Evolutionary conservation across 345 rosid genomes (phyloP), one percentile per base, ranked within the genome.

Genomic region (Populus nigra): DNA sequence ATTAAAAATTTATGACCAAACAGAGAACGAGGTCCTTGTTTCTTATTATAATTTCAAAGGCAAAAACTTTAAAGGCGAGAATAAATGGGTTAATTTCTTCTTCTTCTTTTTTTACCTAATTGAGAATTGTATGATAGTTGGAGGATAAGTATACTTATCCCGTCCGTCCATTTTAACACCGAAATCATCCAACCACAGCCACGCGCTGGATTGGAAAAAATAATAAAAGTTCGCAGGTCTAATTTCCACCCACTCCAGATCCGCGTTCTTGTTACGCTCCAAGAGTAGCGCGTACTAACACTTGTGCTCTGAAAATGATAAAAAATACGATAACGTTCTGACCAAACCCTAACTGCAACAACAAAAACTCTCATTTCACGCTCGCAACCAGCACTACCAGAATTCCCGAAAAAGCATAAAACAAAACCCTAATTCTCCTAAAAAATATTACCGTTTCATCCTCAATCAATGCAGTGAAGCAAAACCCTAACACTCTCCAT

Each of bases 331-430:
- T 11, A 63, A 25, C 20, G 36, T 7, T 18, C 31, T 25, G 35
- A 16, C 77, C 75, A 47, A 71, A 62, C 80, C 76, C 76, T 63
- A 71, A 71, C 76, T 9, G 39, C 31, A 63, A 71, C 80, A 76
- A 11, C 23, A 38, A 29, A 36, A 20, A 23, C 43, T 29, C 39
- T 71, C 45, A 4, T 55, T 59, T 39, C 77, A 43, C 62, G 50
- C 62, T 25, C 41, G n/a, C 22, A 55, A 23, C 16, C 62, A 39
- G 1, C 27, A 45, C 41, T 17, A 31, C 63, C 61, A 22, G 36
- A 71, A 49, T 29, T 23, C 12, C 9, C 9, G 22, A 22, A 3
- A 5, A 68, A 23, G 12, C n/a, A 17, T 8, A 59, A 59, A 73
- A 33, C 49, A 12, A 41, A 69, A 61, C 74, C 74, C 75, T 35